Evolutionary conservation across 1,284 basidiomycete species (phyloP), one percentile per base, ranked within the genome.

Genomic region (Vanrija sp.): DNA sequence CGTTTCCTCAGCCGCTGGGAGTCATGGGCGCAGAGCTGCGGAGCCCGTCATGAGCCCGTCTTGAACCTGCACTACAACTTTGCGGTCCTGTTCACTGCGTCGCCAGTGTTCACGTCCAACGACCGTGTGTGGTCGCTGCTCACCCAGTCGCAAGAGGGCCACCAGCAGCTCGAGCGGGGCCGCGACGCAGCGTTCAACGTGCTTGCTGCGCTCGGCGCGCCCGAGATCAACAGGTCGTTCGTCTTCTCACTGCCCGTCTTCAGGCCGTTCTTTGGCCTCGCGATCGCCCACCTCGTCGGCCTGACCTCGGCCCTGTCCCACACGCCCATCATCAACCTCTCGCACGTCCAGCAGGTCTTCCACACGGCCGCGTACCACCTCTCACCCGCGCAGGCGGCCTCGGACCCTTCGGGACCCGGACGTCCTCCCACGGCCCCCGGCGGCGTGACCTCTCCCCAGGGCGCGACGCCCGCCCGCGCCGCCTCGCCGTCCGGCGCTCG

Each of bases 181-280:
- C 59, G 72, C 42, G 74, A 76, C 50, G 70, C 74, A 0, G 74
- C 72, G 6, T 68, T 72, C 22, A 65, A 66, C 2, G 63, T 76
- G 15, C 63, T 75, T 8, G 61, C 68, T 37, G 62, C 66, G 4
- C 62, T 76, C 27, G 67, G 67, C 47, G 65, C 71, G 20, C 66
- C 66, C 3, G 74, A 76, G 52, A 68, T 76, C 18, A 65, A 64
- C 12, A 62, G 74, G 4, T 75, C 72, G 6, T 43, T 76, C n/a
- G 57, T 63, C 15, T 74, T 74, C 60, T 69, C 69, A 0, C 72
- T 68, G 59, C 65, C 71, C 18, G 62, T 76, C 9, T 68, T 66
- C 53, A 60, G 72, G 35, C 69, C 74, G 1, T 56, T 71, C n/a
- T 62, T 75, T 25, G 69, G 66, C 2, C 65, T 71, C 7, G 67